Base-by-base conservation (phyloP, 805 yeast genomes). In the Metschnikowia dekortorum region DNA sequence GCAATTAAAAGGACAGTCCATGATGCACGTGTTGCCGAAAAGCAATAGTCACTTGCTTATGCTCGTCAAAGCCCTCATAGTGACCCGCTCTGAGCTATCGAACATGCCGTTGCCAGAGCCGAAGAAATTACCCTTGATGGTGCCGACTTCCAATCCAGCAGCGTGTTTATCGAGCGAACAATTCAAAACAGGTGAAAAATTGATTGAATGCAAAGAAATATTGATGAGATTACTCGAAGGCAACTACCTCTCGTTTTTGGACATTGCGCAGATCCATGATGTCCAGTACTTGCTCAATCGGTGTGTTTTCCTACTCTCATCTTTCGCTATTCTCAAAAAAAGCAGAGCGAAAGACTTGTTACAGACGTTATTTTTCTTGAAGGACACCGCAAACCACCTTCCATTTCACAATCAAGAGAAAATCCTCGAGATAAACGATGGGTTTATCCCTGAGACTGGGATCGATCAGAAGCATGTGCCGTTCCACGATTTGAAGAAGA, bases 301-400 rank as follows among this genome's bases (percentile, higher is more conserved):
- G 13, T 54, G 54, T 33, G 48, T 50, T 14, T 42, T 44, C 31
- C 46, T 50, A 3, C 51, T 52, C 10, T 50, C 54, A 6, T 40
- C 34, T 6, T 42, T 50, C 8, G 48, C 53, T 8, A n/a, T 39
- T 13, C 18, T 44, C 14, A 41, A 47, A 10, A 33, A 18, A 6
- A 41, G 34, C 8, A 46, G 49, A 6, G 34, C 48, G 7, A 33
- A 29, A 9, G 50, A 44, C 50, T 34, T 55, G 13, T 52, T 72
- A 1, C 55, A 56, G 14, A 62, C 57, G 37, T 51, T 63, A 8
- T 48, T 66, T 8, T 53, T 59, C 14, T 39, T 56, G 13, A 51
- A 47, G 31, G 57, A 54, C 16, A 49, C 44, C 6, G 49, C 55
- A 4, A 22, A 46, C 11, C 39, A 34, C 28, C 45, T 50, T 8